Percentiles rank a stretch among this genome's conserved stretches.
These are phyloP conservation scores for Phytopythium chamaehyphon DNA, from an alignment of 352 stramenopile genomes.

Conservation along the genomic window DNA sequence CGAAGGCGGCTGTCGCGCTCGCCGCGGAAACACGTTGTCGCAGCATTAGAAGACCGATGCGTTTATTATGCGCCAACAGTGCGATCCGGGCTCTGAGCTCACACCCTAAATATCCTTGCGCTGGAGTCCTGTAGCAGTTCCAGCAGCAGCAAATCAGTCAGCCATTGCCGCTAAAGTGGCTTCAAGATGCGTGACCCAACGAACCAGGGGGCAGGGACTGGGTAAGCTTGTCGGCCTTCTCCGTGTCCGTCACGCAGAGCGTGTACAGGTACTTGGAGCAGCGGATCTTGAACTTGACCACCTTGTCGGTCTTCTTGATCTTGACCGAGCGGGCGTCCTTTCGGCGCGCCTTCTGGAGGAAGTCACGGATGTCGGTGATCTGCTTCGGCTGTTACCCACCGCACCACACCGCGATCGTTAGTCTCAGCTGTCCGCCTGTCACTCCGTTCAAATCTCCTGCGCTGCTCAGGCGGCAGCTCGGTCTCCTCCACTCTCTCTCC, in stretches of 20 bases:
- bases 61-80: slow-evolving; percentile 60
- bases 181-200: slow-evolving; percentile 2
- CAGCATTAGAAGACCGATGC: slow-evolving; percentile 66
- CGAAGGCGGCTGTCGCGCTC: slow-evolving; percentile 1
- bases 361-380: slow-evolving; percentile 99
- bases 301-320: slow-evolving; percentile 97
- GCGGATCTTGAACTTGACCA: slow-evolving; percentile 99
- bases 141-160: not conserved
- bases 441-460: too few relatives aligned
- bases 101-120: slow-evolving; percentile 90
- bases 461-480: too few relatives aligned
- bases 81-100: slow-evolving; percentile 1
- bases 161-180: slow-evolving; percentile 1
- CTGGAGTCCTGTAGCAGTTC: slow-evolving; percentile 60
- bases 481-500: too few relatives aligned
- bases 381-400: slow-evolving; percentile 89
- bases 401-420: slow-evolving; percentile 9
- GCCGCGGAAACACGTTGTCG: not conserved
- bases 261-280: slow-evolving; percentile 99
- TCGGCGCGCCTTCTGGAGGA: slow-evolving; percentile 97
- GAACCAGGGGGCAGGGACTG: slow-evolving; percentile 97
- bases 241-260: slow-evolving; percentile 95
- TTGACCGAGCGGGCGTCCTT: slow-evolving; percentile 98
- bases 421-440: too few relatives aligned
- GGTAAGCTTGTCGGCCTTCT: slow-evolving; percentile 99